phyloP scores from a whole-genome alignment of 2,329 filamentous ascomycete species.

The Trichoderma sp. region DNA sequence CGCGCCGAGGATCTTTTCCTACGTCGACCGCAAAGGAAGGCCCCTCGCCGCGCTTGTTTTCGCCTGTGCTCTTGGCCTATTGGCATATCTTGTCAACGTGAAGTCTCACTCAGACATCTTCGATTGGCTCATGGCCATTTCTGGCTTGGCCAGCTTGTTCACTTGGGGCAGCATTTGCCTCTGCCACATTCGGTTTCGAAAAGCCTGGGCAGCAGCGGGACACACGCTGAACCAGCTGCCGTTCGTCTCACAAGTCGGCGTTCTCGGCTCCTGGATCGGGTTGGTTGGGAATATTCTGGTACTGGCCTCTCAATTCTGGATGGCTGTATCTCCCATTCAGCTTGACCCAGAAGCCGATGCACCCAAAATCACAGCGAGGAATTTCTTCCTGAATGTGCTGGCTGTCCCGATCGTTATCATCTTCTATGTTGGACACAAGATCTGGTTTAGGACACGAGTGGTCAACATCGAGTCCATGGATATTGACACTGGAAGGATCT shows the following conservation, averaged over 20 bases:
- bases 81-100: slow-evolving; percentile 13
- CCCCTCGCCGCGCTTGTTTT: background rate
- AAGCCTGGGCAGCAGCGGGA: slow-evolving; percentile 13
- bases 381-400: slow-evolving; percentile 10
- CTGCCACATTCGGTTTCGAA: slow-evolving; percentile 13
- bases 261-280: background rate
- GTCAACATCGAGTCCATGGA: background rate
- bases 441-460: slow-evolving; percentile 1
- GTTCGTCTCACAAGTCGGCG: slow-evolving; percentile 7
- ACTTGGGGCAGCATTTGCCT: slow-evolving; percentile 18
- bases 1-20: slow-evolving; percentile 16
- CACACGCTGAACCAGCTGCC: background rate
- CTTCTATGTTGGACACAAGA: slow-evolving; percentile 9
- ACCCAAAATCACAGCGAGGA: slow-evolving; percentile 4
- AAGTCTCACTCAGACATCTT: slow-evolving; percentile 14
- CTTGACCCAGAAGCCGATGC: background rate
- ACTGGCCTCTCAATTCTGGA: slow-evolving; percentile 12
- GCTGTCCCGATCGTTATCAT: slow-evolving; percentile 12
- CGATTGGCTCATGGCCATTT: slow-evolving; percentile 11
- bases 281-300: slow-evolving; percentile 4
- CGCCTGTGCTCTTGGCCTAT: background rate
- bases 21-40: slow-evolving; percentile 14
- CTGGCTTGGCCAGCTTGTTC: slow-evolving; percentile 7
- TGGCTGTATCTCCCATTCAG: slow-evolving; percentile 4
- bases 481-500: slow-evolving; percentile 2